Base-by-base conservation (phyloP, 2,329 filamentous ascomycete genomes). In the Ceratocystis harringtonii region DNA sequence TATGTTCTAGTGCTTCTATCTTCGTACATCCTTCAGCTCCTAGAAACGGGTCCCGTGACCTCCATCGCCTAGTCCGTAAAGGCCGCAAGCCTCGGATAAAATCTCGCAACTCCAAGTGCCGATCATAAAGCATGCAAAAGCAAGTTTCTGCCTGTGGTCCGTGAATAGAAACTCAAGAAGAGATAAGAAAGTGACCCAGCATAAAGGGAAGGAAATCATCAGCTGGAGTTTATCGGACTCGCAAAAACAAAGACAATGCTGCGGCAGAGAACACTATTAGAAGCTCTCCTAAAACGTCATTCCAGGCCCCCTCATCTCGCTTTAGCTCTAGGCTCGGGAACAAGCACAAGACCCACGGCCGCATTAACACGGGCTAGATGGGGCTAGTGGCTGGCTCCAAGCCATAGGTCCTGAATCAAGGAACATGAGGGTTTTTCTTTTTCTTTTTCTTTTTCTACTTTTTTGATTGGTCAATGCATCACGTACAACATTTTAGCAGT, bases 51-150 rank as follows among this genome's bases (percentile, higher is more conserved):
- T 36, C 55, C 30, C 55, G 28, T 58, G 55, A 58, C 55, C 32
- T 36, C 30, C 30, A 7, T 58, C 55, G 55, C 55, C 55, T 58
- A 58, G 55, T 58, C 55, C 55, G 55, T 58, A 58, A 58, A 58
- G 15, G 8, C 55, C 28, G 19, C 55, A 58, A 25, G 25, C 58
- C 22, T 32, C n/a, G 36, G n/a, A 25, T 41, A 55, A 30, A 50
- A 64, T 22, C 43, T 22, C 25, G 32, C 48, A 22, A 44, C n/a
- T 17, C 50, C 19, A 62, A 22, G 25, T 41, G 36, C 36, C 36
- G 3, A 30, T 17, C 5, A 19, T 15, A 45, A 25, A 48, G 25
- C n/a, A n/a, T 15, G 12, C 4, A 12, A 41, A 41, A 28, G 36
- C 55, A 58, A 19, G 55, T 58, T 19, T 25, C 36, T 25, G 55